Evolutionary conservation across 352 stramenopile genomes (phyloP), one percentile per base, ranked within the genome.

Genomic region (Globisporangium rhizosaccharum): DNA sequence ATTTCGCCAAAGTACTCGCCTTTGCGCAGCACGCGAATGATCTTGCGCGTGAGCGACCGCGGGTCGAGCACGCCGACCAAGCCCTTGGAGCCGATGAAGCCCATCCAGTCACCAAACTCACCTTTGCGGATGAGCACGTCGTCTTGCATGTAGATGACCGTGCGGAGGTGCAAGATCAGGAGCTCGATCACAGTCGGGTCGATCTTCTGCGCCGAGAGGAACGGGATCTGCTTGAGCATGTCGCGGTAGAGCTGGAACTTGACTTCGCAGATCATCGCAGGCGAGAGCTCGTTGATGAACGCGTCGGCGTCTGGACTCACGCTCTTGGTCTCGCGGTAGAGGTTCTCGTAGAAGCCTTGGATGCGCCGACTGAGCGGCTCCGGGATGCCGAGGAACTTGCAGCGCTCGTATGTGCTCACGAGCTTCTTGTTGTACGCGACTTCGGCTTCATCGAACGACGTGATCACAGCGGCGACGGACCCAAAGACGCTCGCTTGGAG

Each of bases 91-190:
- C 79, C 79, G 50, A 90, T 89, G 52, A 92, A 90, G 9, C 80
- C 82, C 82, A 92, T 92, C 82, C 82, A 92, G 63, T 92, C 80
- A 12, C 82, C 78, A 33, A 79, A 79, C 62, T 92, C 82, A n/a
- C 80, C 80, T 59, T 92, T 90, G 45, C 82, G 75, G 36, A 90
- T 89, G 12, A 90, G 57, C 17, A 92, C 71, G 53, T 92, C 82
- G 57, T 88, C 82, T 58, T 90, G 80, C 77, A 90, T 88, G 63
- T 92, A 92, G 51, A 88, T 88, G 33, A 88, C 71, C 0, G 80
- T 88, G 23, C 79, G 72, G 26, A 92, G 59, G 39, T 88, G 75
- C 44, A 89, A 55, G 48, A 92, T 87, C 20, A 92, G 67, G 67
- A 89, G 85, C 56, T 90, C 78, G n/a, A 92, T 86, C 15, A 90